phyloP scores from a whole-genome alignment of 768 basidiomycete genomes.

The Cystofilobasidium bisporidii region DNA sequence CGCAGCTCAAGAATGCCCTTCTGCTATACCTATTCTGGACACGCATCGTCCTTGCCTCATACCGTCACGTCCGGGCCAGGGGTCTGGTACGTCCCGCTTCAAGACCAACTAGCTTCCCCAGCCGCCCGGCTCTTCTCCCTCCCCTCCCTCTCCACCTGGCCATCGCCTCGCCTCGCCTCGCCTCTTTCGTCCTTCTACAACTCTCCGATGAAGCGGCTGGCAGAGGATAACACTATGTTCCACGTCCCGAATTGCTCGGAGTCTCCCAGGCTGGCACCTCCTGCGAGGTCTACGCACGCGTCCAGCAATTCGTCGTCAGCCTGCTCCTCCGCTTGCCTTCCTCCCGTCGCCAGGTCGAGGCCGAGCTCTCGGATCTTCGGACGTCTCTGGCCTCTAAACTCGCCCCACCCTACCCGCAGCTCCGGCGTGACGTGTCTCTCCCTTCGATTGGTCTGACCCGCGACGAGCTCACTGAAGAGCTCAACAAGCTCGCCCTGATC shows the following conservation, averaged over 20 bases:
- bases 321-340: constrained; percentile 56
- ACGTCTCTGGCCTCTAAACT: constrained; percentile 59
- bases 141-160: too few species aligned
- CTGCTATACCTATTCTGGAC: constrained; percentile 41
- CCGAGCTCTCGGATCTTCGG: constrained; percentile 57
- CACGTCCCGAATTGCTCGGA: too few species aligned
- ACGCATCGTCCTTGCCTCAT: constrained; percentile 43
- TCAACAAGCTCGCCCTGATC: constrained; percentile 54
- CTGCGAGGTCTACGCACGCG: constrained; percentile 47
- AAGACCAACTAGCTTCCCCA: not conserved
- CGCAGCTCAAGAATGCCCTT: constrained; percentile 43
- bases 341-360: constrained; percentile 51
- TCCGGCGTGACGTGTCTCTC: constrained; percentile 57
- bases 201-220: too few species aligned
- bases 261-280: constrained; percentile 40
- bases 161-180: too few species aligned
- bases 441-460: constrained; percentile 55
- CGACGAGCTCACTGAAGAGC: constrained; percentile 68
- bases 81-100: constrained; percentile 42
- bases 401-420: constrained; percentile 54
- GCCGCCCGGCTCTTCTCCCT: too few species aligned
- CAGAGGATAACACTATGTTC: too few species aligned
- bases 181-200: too few species aligned
- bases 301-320: constrained; percentile 48
- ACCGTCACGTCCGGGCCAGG: constrained; percentile 57